Evolutionary conservation across 768 basidiomycete genomes (phyloP).

Genomic region (Boletus subparvulus): DNA sequence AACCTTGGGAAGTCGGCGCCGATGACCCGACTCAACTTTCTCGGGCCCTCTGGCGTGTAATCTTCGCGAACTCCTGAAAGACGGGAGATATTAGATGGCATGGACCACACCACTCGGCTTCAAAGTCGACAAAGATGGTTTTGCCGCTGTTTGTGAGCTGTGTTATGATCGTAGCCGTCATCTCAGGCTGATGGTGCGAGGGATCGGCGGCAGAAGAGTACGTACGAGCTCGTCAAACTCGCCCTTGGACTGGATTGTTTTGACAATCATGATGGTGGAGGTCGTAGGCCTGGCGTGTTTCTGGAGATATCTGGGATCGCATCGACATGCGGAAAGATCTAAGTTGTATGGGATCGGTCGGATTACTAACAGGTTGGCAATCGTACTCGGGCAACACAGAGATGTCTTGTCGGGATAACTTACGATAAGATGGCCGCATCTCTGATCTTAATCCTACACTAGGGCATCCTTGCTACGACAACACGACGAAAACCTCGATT

Average conservation of each 20-base stretch:
- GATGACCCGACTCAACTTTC: too few species aligned
- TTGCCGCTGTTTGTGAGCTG: too few species aligned
- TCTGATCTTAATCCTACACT: not conserved
- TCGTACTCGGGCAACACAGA: not conserved
- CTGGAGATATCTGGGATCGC: conserved; percentile 14
- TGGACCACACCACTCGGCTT: conserved; percentile 16
- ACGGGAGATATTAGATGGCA: conserved; percentile 13
- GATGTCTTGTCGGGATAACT: not conserved
- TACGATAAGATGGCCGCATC: not conserved
- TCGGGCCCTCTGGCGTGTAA: conserved; percentile 11
- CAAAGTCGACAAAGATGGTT: conserved; percentile 20
- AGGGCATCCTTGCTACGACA: not conserved
- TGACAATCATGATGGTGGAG: not conserved
- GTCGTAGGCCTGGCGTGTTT: not conserved
- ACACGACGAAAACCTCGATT: not conserved
- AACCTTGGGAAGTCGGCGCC: conserved; percentile 68
- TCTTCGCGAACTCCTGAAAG: conserved; percentile 5
- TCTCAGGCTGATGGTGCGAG: too few species aligned
- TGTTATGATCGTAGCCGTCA: not conserved
- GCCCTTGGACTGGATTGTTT: not conserved
- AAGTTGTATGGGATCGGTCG: not conserved
- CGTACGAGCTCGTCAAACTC: not conserved
- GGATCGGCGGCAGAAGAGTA: not conserved
- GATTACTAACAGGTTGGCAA: not conserved
- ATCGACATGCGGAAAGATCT: not conserved